phyloP scores from a whole-genome alignment of 2,329 filamentous ascomycete species.

The Epichloe amarillans region DNA sequence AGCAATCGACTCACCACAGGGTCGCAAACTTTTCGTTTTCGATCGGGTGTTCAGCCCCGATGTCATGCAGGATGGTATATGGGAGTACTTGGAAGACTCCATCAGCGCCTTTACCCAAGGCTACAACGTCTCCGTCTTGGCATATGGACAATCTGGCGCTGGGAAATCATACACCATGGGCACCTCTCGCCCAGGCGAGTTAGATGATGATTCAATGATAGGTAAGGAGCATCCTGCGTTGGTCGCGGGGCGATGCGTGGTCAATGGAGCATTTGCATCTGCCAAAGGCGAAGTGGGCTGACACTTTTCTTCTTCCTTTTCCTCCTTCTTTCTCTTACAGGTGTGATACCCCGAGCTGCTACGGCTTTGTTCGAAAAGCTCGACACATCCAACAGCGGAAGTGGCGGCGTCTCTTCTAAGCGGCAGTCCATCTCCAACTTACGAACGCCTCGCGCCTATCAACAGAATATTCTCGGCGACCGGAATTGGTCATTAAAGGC shows the following conservation, averaged over 20 bases:
- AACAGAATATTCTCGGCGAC: constrained; percentile 39
- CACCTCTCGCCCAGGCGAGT: constrained; percentile 73
- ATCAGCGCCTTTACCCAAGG: constrained; percentile 84
- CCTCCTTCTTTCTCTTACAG: constrained; percentile 28
- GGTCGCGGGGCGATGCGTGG: neutral
- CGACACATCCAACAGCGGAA: constrained; percentile 42
- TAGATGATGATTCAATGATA: constrained; percentile 57
- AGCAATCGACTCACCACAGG: constrained; percentile 80
- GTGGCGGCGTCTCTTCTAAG: constrained; percentile 39
- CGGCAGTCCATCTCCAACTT: constrained; percentile 42
- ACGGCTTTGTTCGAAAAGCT: constrained; percentile 79
- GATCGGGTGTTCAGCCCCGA: constrained; percentile 86
- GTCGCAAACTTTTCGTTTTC: constrained; percentile 90
- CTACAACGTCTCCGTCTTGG: constrained; percentile 95
- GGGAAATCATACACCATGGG: constrained; percentile 99
- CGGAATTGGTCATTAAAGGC: constrained; percentile 86
- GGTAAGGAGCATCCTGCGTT: constrained; percentile 35
- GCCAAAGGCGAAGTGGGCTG: neutral
- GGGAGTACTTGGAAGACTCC: constrained; percentile 87
- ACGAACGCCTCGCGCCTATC: constrained; percentile 63
- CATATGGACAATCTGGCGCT: constrained; percentile 93
- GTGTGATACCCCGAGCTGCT: constrained; percentile 90
- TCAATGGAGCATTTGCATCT: neutral
- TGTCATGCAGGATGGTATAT: constrained; percentile 74
- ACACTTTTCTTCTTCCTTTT: neutral